Conservation (phyloP, 306 rosid genomes). For the Glycyrrhiza uralensis region DNA sequence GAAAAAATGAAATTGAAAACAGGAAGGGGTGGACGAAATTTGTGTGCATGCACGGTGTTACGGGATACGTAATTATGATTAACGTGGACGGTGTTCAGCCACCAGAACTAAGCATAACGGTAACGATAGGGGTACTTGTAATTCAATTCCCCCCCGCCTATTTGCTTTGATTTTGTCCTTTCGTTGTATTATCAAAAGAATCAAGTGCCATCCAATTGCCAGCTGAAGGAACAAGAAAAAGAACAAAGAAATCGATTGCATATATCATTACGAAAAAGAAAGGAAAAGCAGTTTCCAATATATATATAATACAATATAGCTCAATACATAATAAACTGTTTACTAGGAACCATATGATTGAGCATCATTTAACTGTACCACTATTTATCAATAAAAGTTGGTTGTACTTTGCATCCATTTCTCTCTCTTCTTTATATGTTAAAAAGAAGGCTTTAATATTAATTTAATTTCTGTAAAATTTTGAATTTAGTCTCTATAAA, state of each 20-base stretch:
- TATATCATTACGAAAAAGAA: constrained; percentile 18
- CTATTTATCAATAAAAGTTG: constrained; percentile 10
- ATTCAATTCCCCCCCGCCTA: too few species aligned
- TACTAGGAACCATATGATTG: constrained; percentile 10
- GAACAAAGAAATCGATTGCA: constrained; percentile 4
- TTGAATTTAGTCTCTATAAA: too few species aligned
- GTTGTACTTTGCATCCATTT: background rate
- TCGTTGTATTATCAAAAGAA: constrained; percentile 23
- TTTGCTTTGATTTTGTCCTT: too few species aligned
- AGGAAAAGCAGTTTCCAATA: constrained; percentile 19
- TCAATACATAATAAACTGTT: background rate
- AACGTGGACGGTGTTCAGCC: background rate
- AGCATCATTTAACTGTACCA: constrained; percentile 2
- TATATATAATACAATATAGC: background rate
- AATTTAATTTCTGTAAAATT: too few species aligned
- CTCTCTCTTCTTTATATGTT: background rate
- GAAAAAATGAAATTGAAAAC: too few species aligned
- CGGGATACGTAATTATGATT: background rate
- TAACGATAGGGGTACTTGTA: too few species aligned
- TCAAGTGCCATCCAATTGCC: constrained; percentile 33
- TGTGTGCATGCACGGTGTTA: too few species aligned
- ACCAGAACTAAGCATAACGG: too few species aligned
- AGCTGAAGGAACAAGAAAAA: background rate
- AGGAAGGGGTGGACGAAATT: too few species aligned
- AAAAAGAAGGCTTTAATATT: too few species aligned